Conservation (phyloP, 2,329 filamentous ascomycete genomes). For the Penicillium oxalicum region DNA sequence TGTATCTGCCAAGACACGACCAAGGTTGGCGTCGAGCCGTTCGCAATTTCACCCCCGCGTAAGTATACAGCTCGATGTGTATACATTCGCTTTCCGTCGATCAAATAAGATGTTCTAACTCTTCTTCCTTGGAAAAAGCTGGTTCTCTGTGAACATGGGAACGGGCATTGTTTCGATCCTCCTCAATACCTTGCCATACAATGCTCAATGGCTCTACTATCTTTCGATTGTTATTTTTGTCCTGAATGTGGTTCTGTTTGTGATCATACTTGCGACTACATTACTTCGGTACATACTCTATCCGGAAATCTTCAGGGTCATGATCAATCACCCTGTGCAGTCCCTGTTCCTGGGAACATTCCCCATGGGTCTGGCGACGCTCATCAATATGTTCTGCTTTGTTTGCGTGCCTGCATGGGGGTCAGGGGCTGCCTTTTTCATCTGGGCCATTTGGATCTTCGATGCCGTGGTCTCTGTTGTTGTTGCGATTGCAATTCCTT, state of each 20-base stretch:
- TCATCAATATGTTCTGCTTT: constrained; percentile 59
- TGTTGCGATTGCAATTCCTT: constrained; percentile 49
- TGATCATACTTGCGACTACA: constrained; percentile 41
- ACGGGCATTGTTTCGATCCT: constrained; percentile 35
- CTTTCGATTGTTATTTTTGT: constrained; percentile 29
- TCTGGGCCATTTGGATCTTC: constrained; percentile 54
- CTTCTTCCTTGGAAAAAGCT: constrained; percentile 16
- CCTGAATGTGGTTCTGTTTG: constrained; percentile 27
- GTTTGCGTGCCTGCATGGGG: constrained; percentile 56
- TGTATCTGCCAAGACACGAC: constrained; percentile 17
- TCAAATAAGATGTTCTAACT: background rate
- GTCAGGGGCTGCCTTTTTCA: constrained; percentile 46
- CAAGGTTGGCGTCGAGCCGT: constrained; percentile 25
- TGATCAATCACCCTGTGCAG: constrained; percentile 60
- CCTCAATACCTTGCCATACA: constrained; percentile 30
- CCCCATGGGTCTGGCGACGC: constrained; percentile 61
- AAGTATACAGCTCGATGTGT: background rate
- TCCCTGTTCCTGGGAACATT: constrained; percentile 61
- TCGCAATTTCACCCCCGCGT: constrained; percentile 37
- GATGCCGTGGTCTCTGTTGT: constrained; percentile 48
- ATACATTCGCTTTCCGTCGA: background rate
- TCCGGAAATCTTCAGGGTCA: constrained; percentile 57
- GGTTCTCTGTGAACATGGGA: constrained; percentile 35
- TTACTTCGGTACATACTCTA: constrained; percentile 57
- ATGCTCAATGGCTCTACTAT: constrained; percentile 32